Evolutionary conservation across 2,329 filamentous ascomycete species (phyloP).

Genomic region (Pyrenophora seminiperda): DNA sequence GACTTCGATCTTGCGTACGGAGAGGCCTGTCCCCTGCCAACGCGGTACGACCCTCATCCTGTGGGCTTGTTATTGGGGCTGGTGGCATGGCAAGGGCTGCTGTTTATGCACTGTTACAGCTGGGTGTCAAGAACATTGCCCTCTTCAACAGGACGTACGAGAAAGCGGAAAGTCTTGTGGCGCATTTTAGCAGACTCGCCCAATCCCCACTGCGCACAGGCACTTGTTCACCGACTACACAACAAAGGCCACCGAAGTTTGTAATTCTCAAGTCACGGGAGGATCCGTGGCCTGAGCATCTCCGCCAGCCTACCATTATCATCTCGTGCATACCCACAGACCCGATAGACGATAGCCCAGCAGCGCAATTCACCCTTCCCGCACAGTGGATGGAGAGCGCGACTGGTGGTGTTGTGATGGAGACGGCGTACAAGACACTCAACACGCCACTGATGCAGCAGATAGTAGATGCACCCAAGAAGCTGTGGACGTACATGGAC

Average conservation of each 20-base stretch:
- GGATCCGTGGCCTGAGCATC: conserved; percentile 68
- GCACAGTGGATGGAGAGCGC: conserved; percentile 71
- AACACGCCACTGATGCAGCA: conserved; percentile 73
- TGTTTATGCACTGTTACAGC: conserved; percentile 76
- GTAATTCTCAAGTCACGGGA: conserved; percentile 63
- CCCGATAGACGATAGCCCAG: conserved; percentile 65
- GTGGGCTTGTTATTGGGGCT: conserved; percentile 62
- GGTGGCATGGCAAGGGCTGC: conserved; percentile 79
- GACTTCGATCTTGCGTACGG: conserved; percentile 73
- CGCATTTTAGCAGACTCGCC: conserved; percentile 68
- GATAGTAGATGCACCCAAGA: conserved; percentile 63
- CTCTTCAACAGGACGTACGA: conserved; percentile 72
- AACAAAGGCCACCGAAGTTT: conserved; percentile 52
- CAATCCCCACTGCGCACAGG: conserved; percentile 26
- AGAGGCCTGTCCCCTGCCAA: conserved; percentile 74
- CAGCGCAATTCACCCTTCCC: conserved; percentile 73
- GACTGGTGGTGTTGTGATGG: conserved; percentile 76
- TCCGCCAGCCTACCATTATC: conserved; percentile 71
- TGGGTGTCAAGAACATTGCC: conserved; percentile 76
- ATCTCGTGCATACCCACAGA: conserved; percentile 78
- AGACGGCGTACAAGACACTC: conserved; percentile 74
- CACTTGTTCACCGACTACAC: conserved; percentile 19
- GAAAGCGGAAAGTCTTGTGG: conserved; percentile 70
- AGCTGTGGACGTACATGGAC: conserved; percentile 76
- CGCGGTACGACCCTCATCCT: conserved; percentile 58